Percentiles rank a stretch among this genome's conserved stretches.
These are phyloP conservation scores for Umbellularia californica DNA, from an alignment of 164 flowering plant genomes.

Conservation along the genomic window DNA sequence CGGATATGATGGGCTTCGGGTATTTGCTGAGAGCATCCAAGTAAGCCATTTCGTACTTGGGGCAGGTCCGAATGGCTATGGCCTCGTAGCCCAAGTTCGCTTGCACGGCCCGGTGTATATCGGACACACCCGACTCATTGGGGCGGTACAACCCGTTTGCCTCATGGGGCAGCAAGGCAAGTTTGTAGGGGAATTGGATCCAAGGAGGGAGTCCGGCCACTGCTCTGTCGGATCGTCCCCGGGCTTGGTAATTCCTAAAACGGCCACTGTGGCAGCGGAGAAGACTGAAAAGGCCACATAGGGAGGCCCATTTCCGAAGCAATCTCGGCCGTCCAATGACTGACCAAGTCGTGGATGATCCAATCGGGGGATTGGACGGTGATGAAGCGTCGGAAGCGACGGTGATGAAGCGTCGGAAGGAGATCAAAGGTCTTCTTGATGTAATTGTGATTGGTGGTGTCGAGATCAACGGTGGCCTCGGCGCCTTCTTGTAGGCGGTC, in stretches of 20 bases:
- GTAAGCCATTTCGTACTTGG: not conserved
- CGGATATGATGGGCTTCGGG: slow-evolving; percentile 31
- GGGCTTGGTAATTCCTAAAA: not conserved
- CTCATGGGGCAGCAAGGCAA: slow-evolving; percentile 14
- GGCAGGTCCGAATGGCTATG: not conserved
- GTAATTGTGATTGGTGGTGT: slow-evolving; percentile 8
- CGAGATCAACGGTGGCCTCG: slow-evolving; percentile 28
- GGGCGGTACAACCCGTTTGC: not conserved
- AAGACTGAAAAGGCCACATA: slow-evolving; percentile 12
- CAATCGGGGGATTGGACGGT: slow-evolving; percentile 21
- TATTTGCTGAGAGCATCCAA: not conserved
- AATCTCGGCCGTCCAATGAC: slow-evolving; percentile 16
- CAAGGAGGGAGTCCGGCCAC: slow-evolving; percentile 19
- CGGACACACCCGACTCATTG: not conserved
- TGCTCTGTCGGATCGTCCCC: not conserved
- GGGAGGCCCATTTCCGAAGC: slow-evolving; percentile 12
- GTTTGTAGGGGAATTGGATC: slow-evolving; percentile 24
- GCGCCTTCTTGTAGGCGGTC: slow-evolving; percentile 21
- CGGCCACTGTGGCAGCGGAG: slow-evolving; percentile 10
- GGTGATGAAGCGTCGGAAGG: slow-evolving; percentile 12
- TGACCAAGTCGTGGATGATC: slow-evolving; percentile 23
- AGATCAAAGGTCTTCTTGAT: slow-evolving; percentile 28
- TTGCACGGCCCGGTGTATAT: not conserved
- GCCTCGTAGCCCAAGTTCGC: not conserved
- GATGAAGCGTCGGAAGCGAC: slow-evolving; percentile 11